A percentile compares a stretch with the other conserved stretches of the same genome.
These are phyloP conservation scores for Verticillium zaregamsianum DNA, from an alignment of 2,329 filamentous ascomycete genomes.

Conservation along the genomic window DNA sequence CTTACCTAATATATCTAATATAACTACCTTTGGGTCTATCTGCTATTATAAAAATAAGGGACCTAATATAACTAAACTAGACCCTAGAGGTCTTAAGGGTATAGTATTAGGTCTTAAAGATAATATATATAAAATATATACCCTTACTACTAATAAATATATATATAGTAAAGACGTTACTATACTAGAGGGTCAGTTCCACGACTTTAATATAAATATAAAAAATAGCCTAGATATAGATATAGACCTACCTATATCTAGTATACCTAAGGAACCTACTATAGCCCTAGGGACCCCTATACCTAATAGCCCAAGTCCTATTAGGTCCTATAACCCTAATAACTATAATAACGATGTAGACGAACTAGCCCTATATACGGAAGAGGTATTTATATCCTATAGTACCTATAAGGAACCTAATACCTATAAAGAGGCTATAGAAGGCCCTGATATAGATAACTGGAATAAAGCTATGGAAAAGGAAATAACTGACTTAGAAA, in stretches of 20 bases:
- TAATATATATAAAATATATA: slow-evolving; percentile 4
- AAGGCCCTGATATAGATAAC: background rate
- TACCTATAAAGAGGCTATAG: background rate
- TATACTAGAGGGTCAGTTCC: background rate
- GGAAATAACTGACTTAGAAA: background rate
- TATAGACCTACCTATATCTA: slow-evolving; percentile 1
- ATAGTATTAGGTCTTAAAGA: slow-evolving; percentile 2
- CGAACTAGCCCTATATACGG: background rate
- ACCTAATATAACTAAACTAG: background rate
- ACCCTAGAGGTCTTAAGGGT: background rate
- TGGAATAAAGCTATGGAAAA: background rate
- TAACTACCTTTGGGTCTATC: too few relatives aligned
- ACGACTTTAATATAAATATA: background rate
- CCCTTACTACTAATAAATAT: slow-evolving; percentile 4
- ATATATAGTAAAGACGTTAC: background rate
- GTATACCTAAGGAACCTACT: background rate
- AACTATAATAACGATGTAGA: background rate
- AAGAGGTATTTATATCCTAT: slow-evolving; percentile 4
- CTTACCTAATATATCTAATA: too few relatives aligned
- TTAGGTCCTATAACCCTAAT: slow-evolving; percentile 3
- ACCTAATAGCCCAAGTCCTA: background rate
- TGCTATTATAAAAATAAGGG: too few relatives aligned
- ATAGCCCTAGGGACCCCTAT: background rate
- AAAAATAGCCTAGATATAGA: background rate
- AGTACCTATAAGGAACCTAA: background rate